Base-by-base conservation (phyloP, 2,329 filamentous ascomycete species). In the Microsporum audouinii region DNA sequence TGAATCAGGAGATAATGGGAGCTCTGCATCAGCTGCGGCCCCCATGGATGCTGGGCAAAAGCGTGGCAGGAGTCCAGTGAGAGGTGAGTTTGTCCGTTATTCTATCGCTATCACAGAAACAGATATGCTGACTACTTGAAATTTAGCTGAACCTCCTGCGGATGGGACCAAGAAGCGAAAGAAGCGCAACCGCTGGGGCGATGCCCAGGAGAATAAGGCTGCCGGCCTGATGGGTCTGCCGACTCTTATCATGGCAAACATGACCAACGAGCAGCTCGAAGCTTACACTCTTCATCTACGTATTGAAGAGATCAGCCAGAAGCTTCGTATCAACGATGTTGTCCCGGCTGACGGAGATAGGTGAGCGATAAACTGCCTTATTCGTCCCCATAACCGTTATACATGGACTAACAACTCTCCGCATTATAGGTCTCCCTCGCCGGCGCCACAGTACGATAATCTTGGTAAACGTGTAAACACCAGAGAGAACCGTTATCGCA, bases 401-500 rank as follows among this genome's bases (percentile, higher is more conserved):
- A 66, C 55, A 39, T 56, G 62, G 59, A n/a, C 58, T 63, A 60
- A 63, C 43, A 14, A 49, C 27, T 59, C 60, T 38, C 4, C 8
- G 27, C 7, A 0, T 7, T 65, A 17, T 68, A 96, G 94, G 78
- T 99, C 94, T 62, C 92, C 92, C 23, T 99, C 94, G 63, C 94
- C 94, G 41, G 83, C 94, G 38, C 94, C 94, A 8, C 92, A 97
- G 77, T 99, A 99, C 79, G 94, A 99, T 77, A 99, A 99, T 80
- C 95, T 96, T 72, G 94, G 94, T 80, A 89, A 92, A 69, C 94
- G 94, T 91, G 90, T 97, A 78, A 99, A 99, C 78, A 99, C 95
- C 62, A 86, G 95, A 77, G 95, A 99, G 80, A 96, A 92, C 78
- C 91, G 94, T 71, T 99, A 99, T 79, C 88, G 92, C 74, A 99